Evolutionary conservation across 1,139 yeast genomes (phyloP), one percentile per base, ranked within the genome.

Genomic region (Hanseniaspora uvarum): DNA sequence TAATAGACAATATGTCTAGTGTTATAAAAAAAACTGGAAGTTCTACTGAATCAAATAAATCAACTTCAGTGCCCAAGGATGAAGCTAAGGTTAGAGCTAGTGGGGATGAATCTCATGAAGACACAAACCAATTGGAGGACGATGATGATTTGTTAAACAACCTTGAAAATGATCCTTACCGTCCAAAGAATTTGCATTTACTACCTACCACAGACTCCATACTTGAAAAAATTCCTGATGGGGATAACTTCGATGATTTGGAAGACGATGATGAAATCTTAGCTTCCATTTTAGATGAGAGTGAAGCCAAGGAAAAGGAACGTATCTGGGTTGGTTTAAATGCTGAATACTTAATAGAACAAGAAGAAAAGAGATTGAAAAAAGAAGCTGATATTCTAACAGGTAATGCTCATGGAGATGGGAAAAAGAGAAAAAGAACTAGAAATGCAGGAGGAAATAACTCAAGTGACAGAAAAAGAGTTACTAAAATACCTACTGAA

Each of bases 281-380:
- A 4, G 68, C 70, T 0, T 73, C 81, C 44, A 64, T 86, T 49
- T 70, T 92, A 54, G 75, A 78, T 4, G 80, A 77, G 50, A 84
- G 80, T 47, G 96, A 92, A 59, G 75, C 80, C 12, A 69, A 72
- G 55, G 63, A 81, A 62, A 89, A 86, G 67, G 88, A 86, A 59
- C 74, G 83, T 57, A 78, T 88, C 5, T 92, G 98, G 97, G 79
- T 85, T 55, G 88, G 94, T 1, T 73, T 86, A 54, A 87, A 92
- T 67, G 86, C 85, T 57, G 97, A 89, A 34, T 94, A 81, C 63
- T 71, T 92, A 56, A 68, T 87, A 26, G 94, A 83, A 52, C 95
- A 87, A 68, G 97, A 92, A 62, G 79, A 79, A 61, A 88, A 87
- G 65, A 72, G 92, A 58, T 74, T 89, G 59, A 86, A 89, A 64